Percentiles rank a stretch among this genome's conserved stretches.
Conservation (phyloP, 2,329 filamentous ascomycete genomes). For the Microcera coccophila region DNA sequence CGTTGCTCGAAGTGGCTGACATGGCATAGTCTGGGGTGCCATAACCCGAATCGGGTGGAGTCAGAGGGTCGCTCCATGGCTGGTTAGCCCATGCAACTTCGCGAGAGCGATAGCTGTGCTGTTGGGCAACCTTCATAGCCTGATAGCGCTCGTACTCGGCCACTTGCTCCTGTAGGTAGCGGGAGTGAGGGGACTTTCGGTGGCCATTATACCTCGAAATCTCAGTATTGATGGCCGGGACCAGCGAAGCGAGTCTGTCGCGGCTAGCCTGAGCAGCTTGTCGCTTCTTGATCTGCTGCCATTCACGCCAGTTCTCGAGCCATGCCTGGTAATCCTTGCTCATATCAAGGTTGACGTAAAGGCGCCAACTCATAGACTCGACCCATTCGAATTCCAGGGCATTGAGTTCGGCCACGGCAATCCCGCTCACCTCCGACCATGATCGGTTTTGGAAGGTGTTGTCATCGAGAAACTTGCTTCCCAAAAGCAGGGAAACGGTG, state of each 20-base stretch:
- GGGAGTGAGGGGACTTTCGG: conserved; percentile 36
- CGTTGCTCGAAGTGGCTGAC: conserved; percentile 52
- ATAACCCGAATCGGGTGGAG: conserved; percentile 59
- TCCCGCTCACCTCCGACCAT: conserved; percentile 93
- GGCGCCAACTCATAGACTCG: conserved; percentile 72
- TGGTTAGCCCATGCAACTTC: conserved; percentile 46
- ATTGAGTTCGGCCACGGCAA: conserved; percentile 79
- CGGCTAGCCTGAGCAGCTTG: conserved; percentile 45
- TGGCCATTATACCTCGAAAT: conserved; percentile 36
- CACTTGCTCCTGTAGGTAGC: conserved; percentile 53
- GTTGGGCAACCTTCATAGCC: conserved; percentile 39
- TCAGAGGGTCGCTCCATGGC: conserved; percentile 49
- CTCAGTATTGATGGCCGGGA: conserved; percentile 46
- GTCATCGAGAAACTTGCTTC: conserved; percentile 94
- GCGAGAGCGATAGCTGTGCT: conserved; percentile 40
- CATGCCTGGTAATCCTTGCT: conserved; percentile 66
- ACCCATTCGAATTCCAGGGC: conserved; percentile 85
- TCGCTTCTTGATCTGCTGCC: conserved; percentile 54
- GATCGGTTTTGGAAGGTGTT: conserved; percentile 97
- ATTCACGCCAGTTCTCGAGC: conserved; percentile 58
- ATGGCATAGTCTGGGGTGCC: conserved; percentile 57
- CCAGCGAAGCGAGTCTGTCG: conserved; percentile 47
- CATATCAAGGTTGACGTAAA: conserved; percentile 80
- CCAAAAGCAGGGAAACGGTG: conserved; percentile 77
- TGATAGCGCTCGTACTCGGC: conserved; percentile 51